These are phyloP conservation scores for Sporothrix schenckii DNA, from an alignment of 2,329 filamentous ascomycete genomes.

Conservation along the genomic window DNA sequence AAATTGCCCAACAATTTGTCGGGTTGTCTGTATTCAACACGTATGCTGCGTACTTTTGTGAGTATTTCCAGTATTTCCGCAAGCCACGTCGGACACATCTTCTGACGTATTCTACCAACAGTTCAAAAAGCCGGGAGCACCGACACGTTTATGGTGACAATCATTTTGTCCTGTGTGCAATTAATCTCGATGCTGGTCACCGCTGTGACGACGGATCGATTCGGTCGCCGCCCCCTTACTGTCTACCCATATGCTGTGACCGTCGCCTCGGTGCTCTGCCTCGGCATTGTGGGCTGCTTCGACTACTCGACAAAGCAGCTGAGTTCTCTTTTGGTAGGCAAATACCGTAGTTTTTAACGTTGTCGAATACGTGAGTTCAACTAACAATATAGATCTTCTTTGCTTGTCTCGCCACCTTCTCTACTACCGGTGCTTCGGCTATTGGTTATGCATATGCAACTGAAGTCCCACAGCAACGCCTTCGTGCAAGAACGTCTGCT, in stretches of 20 bases:
- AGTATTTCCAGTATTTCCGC: constrained; percentile 10
- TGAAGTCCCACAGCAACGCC: constrained; percentile 47
- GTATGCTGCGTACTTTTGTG: constrained; percentile 48
- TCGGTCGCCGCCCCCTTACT: constrained; percentile 46
- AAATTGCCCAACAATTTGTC: constrained; percentile 47
- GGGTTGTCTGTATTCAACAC: constrained; percentile 47
- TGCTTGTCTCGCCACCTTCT: constrained; percentile 48
- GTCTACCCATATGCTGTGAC: constrained; percentile 48
- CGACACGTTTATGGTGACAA: constrained; percentile 48
- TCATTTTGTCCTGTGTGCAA: constrained; percentile 49
- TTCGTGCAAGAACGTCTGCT: constrained; percentile 47
- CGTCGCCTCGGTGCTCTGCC: constrained; percentile 43
- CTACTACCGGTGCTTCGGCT: constrained; percentile 48
- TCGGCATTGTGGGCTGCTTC: constrained; percentile 49
- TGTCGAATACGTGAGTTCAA: too few species aligned
- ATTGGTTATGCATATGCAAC: constrained; percentile 50
- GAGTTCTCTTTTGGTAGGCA: constrained; percentile 45
- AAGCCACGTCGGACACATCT: background rate
- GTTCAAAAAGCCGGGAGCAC: constrained; percentile 48
- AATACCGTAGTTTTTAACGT: too few species aligned
- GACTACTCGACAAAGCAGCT: constrained; percentile 43
- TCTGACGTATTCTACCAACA: constrained; percentile 1
- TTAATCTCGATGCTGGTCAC: constrained; percentile 49
- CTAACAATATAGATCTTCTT: constrained; percentile 45
- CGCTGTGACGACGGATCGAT: constrained; percentile 42